A percentile compares a stretch with the other conserved stretches of the same genome.
These are phyloP conservation scores for Saprolegnia parasitica DNA, from an alignment of 352 stramenopile species.

Conservation along the genomic window DNA sequence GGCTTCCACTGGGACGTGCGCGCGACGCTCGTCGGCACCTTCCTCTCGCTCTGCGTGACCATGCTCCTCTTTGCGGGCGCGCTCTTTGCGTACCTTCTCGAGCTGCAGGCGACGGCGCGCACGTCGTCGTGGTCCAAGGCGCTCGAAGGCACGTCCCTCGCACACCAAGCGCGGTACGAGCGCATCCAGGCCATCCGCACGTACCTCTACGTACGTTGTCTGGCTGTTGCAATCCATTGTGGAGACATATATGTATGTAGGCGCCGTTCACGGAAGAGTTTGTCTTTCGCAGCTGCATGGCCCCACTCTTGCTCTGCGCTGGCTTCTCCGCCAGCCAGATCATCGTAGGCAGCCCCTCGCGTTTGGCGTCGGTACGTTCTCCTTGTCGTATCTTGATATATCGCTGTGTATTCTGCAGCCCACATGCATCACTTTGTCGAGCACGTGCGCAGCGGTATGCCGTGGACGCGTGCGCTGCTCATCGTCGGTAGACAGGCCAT, in stretches of 20 bases:
- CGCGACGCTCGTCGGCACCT: conserved; percentile 40
- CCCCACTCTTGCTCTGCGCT: conserved; percentile 83
- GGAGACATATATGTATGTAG: conserved; percentile 33
- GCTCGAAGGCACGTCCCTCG: conserved; percentile 73
- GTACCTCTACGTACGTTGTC: conserved; percentile 45
- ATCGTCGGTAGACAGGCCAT: conserved; percentile 54
- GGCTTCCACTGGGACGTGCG: conserved; percentile 69
- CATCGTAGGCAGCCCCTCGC: conserved; percentile 87
- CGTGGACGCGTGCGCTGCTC: conserved; percentile 59
- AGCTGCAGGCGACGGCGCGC: conserved; percentile 70
- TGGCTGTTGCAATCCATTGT: not conserved
- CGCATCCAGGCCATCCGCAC: conserved; percentile 73
- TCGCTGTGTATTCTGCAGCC: conserved; percentile 18
- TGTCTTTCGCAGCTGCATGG: conserved; percentile 93
- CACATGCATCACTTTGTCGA: conserved; percentile 74
- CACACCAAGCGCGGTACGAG: conserved; percentile 74
- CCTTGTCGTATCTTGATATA: conserved; percentile 30
- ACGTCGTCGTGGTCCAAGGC: conserved; percentile 58
- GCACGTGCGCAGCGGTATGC: conserved; percentile 62
- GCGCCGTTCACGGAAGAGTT: conserved; percentile 93
- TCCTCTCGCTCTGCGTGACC: conserved; percentile 58
- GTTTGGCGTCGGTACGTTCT: conserved; percentile 88
- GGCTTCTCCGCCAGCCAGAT: conserved; percentile 78
- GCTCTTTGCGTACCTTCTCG: conserved; percentile 64
- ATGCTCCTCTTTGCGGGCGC: conserved; percentile 74